These are phyloP conservation scores for Voacanga thouarsii DNA, from an alignment of 257 asterid species.

Conservation along the genomic window DNA sequence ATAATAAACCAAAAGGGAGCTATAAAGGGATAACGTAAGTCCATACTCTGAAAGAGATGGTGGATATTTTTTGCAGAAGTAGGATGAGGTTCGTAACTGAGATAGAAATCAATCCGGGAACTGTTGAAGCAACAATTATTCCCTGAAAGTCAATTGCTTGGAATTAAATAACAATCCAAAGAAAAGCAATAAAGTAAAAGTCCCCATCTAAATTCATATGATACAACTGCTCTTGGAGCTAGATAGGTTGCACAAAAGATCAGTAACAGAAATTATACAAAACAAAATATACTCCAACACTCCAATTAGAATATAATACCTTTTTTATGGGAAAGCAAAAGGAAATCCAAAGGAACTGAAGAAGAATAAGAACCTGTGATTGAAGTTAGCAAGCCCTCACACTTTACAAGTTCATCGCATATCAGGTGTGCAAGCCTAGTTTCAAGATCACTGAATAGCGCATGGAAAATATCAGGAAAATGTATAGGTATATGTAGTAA, in stretches of 20 bases:
- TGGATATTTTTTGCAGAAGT: constrained; percentile 80
- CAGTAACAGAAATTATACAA: background rate
- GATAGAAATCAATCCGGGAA: constrained; percentile 76
- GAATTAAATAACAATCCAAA: background rate
- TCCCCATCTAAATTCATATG: background rate
- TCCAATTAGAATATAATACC: background rate
- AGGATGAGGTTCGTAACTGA: constrained; percentile 89
- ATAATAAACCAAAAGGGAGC: background rate
- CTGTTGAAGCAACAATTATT: constrained; percentile 87
- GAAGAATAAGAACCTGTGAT: constrained; percentile 62
- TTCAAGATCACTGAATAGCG: constrained; percentile 51
- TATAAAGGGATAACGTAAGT: constrained; percentile 14
- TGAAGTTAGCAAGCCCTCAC: constrained; percentile 61
- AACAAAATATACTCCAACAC: background rate
- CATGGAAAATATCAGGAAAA: constrained; percentile 22
- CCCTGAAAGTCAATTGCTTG: constrained; percentile 46
- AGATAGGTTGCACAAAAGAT: background rate
- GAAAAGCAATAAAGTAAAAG: background rate
- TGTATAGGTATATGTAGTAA: background rate
- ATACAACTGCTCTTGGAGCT: background rate
- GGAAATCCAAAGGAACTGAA: background rate
- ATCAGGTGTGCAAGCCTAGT: constrained; percentile 73
- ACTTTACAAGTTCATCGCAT: constrained; percentile 72
- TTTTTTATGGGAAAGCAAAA: too few species aligned
- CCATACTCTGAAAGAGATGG: constrained; percentile 90